Evolutionary conservation across 805 yeast species (phyloP), one percentile per base, ranked within the genome.

Genomic region (Starmerella gropengiesseri): DNA sequence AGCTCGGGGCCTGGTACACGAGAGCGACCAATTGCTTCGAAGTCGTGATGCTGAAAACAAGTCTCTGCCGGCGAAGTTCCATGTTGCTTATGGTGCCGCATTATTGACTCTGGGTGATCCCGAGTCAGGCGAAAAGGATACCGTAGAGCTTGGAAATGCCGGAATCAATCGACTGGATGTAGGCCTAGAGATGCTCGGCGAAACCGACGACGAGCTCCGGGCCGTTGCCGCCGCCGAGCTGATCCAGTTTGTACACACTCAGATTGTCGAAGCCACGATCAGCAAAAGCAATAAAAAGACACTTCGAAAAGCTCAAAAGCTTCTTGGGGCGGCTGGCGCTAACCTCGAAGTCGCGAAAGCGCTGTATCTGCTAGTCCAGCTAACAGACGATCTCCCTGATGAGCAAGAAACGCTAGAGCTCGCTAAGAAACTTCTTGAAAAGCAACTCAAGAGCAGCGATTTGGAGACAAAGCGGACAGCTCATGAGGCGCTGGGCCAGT

Each of bases 1-100:
- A 9, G 55, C 64, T 16, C 52, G 86, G 55, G 96, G 95, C 19
- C 70, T 87, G 4, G 72, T 89, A n/a, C 95, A 87, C 54, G 96
- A 89, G 58, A 81, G 94, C 64, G 95, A 89, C 55, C 64, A 93
- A 38, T 59, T 85, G 26, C 66, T 86, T 50, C 50, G 64, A 20
- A 52, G 55, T 27, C 48, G 59, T 3, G 55, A 59, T 34, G 57
- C 48, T 19, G 46, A 50, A 16, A 56, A 29, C 47, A 54, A 35
- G 8, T 29, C 36, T 2, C 48, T 62, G 11, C 56, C 62, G 5
- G 63, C 65, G 7, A 54, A 55, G 50, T 82, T 86, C 58, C 80
- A 82, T 56, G 65, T 79, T 5, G 73, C 81, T 23, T 89, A 86
- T 60, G 87, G 85, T 0, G 62, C 75, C 34, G 78, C 94, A 0